Percentiles rank a stretch among this genome's conserved stretches.
phyloP scores from a whole-genome alignment of 192 early-diverging fungal genomes.

The Chytriomyces confervae region DNA sequence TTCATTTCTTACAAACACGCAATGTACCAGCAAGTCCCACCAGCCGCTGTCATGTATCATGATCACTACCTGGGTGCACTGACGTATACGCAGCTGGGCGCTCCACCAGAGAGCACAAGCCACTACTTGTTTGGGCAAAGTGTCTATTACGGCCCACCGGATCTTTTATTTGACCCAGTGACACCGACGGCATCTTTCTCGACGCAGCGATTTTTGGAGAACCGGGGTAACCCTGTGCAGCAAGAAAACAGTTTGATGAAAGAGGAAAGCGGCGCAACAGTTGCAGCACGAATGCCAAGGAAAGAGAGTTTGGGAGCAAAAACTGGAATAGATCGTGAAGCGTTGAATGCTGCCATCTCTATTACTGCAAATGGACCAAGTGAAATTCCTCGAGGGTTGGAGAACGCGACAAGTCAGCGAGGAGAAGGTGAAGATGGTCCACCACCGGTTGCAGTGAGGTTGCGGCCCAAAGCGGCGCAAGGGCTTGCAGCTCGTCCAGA shows the following conservation, averaged over 20 bases:
- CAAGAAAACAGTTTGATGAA: neutral
- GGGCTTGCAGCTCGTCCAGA: neutral
- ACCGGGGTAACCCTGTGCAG: neutral
- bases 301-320: neutral
- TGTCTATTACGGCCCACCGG: constrained; percentile 28
- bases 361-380: neutral
- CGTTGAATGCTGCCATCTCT: neutral
- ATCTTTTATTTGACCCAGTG: neutral
- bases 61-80: constrained; percentile 36
- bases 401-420: neutral
- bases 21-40: constrained; percentile 9
- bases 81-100: constrained; percentile 33
- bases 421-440: constrained; percentile 1
- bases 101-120: constrained; percentile 13
- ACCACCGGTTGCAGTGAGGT: neutral
- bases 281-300: neutral
- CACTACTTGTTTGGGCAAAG: constrained; percentile 33
- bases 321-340: neutral
- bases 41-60: constrained; percentile 24
- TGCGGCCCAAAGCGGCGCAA: constrained; percentile 2
- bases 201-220: neutral
- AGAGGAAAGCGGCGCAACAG: too few relatives aligned
- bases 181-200: neutral
- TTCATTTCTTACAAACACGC: constrained; percentile 54
- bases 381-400: too few relatives aligned